These are phyloP conservation scores for Kluyveromyces starmeri DNA, from an alignment of 805 yeast genomes.

Conservation along the genomic window DNA sequence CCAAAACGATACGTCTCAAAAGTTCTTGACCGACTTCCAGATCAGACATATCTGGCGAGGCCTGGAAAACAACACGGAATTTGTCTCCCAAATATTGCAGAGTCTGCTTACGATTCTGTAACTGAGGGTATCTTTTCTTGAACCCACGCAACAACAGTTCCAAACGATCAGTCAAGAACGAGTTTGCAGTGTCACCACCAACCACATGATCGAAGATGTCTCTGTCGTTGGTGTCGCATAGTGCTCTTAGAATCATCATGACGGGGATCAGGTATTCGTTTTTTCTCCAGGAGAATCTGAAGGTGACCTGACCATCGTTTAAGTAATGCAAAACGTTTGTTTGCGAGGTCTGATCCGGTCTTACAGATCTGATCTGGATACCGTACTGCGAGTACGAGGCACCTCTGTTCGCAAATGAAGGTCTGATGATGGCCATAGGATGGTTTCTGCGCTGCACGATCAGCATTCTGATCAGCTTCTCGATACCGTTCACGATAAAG, in stretches of 20 bases:
- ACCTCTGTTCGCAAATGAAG: slow-evolving; percentile 91
- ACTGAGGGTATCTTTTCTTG: slow-evolving; percentile 57
- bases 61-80: slow-evolving; percentile 87
- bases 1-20: slow-evolving; percentile 74
- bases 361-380: slow-evolving; percentile 86
- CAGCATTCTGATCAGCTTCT: slow-evolving; percentile 91
- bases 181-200: slow-evolving; percentile 77
- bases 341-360: slow-evolving; percentile 97
- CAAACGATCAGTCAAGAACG: slow-evolving; percentile 95
- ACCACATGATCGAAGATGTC: slow-evolving; percentile 95
- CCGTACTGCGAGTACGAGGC: slow-evolving; percentile 81
- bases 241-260: slow-evolving; percentile 83
- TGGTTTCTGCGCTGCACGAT: slow-evolving; percentile 97
- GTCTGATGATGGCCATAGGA: slow-evolving; percentile 95
- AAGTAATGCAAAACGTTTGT: slow-evolving; percentile 95
- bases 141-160: slow-evolving; percentile 84
- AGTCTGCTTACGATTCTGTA: slow-evolving; percentile 79
- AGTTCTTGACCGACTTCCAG: slow-evolving; percentile 86
- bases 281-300: slow-evolving; percentile 95
- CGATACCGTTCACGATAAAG: slow-evolving; percentile 93
- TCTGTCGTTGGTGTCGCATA: slow-evolving; percentile 83
- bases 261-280: slow-evolving; percentile 93
- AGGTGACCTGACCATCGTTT: slow-evolving; percentile 91
- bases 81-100: slow-evolving; percentile 91
- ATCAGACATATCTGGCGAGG: slow-evolving; percentile 81